Base-by-base conservation (phyloP, 805 yeast species). In the Wickerhamiella sorbophila region DNA sequence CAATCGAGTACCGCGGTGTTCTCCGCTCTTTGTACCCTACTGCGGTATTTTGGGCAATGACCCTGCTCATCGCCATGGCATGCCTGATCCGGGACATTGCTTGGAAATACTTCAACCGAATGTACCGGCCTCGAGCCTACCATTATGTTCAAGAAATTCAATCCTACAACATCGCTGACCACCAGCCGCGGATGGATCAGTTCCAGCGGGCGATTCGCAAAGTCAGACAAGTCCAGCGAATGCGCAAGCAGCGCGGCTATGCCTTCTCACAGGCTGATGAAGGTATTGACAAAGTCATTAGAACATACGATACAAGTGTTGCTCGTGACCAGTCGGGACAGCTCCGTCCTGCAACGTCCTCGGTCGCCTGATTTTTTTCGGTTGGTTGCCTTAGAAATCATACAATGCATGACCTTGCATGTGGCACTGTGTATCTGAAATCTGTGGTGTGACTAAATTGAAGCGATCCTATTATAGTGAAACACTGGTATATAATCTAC, bases 201-300 rank as follows among this genome's bases (percentile, higher is more conserved):
- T 91, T 91, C 70, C 98, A 91, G 61, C 86, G 81, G 59, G 96
- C 97, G 4, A 91, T 91, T 43, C 72, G 97, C 56, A 91, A 86
- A 57, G 97, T 91, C 19, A 79, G 99, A 62, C 99, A 93, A 62
- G 97, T 91, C 31, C 95, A 88, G 61, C 74, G 99, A 61, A 88
- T 91, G 83, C 82, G 93, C 59, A 91, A 91, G 56, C 98, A 91
- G 63, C 77, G 97, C 63, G 99, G 99, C 4, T 91, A 84, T 68
- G 99, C 99, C 1, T 91, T 91, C 55, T 86, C 96, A 5, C 97
- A 91, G 61, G 86, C 82, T 37, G 95, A 85, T 48, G 95, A 83
- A 58, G 94, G 94, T 37, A 94, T 94, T 31, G 95, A 86, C 50
- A 77, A 78, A 56, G 74, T 91, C 46, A 79, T 91, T 38, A 73